Base-by-base conservation (phyloP, 495 filamentous ascomycete species). In the Talaromyces adpressus region DNA sequence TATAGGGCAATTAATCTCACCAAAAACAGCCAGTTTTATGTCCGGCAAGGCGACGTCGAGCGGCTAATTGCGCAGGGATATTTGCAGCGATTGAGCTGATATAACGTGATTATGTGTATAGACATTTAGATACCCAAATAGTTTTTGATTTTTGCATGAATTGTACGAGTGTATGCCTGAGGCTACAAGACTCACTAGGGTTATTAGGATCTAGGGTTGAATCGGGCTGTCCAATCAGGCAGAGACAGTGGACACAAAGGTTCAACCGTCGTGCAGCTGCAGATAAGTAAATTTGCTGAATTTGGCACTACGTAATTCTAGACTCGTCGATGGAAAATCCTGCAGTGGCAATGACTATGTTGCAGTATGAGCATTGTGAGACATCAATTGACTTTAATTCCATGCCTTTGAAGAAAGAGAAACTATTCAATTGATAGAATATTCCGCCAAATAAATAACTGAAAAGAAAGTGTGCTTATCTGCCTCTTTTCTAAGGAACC, bases 11-110 rank as follows among this genome's bases (percentile, higher is more conserved):
- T 99, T 69, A 97, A 90, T 63, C 82, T 99, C 74, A 97, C 91
- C 34, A 98, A 96, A 75, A 98, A 98, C 70, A 97, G 92, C 70
- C 95, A 99, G 70, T 94, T 98, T 68, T 97, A 92, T 71, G 95
- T 99, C 47, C 86, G 93, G 64, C 92, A 97, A 71, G 93, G 92
- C 4, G 95, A 99, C 79, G 95, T 99, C 8, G 94, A 98, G 74
- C 82, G 93, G 39, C 74, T 99, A 65, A 97, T 99, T 69, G 86
- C 91, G 16, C 95, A 98, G 74, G 95, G 95, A n/a, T 99, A 96
- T 76, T 75, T 99, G 69, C 93, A 97, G 73, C 90, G 89, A 71
- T 83, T 99, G 66, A 90, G 87, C 70, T 97, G 81, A 92, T 25
- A 11, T 20, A n/a, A 47, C 11, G 20, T 0, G 56, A 32, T 36